Conservation (phyloP, 306 rosid genomes). For the Corylus avellana region DNA sequence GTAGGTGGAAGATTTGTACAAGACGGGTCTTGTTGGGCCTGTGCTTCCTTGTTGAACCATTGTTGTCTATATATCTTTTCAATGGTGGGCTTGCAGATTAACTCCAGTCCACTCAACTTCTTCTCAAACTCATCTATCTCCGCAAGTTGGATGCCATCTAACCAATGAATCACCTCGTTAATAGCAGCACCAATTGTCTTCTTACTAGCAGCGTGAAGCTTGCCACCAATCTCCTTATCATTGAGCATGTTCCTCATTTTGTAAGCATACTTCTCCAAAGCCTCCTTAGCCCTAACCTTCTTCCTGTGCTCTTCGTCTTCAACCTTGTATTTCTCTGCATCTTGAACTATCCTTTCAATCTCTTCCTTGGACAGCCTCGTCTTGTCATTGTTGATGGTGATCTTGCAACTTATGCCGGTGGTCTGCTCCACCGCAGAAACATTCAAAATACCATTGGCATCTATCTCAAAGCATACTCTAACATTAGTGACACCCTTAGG, state of each 20-base stretch:
- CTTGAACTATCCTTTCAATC: conserved; percentile 61
- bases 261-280: conserved; percentile 53
- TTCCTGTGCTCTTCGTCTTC: conserved; percentile 72
- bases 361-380: conserved; percentile 56
- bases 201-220: conserved; percentile 41
- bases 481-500: conserved; percentile 63
- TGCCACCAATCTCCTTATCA: conserved; percentile 45
- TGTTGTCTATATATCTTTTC: conserved; percentile 41
- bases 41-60: conserved; percentile 11
- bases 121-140: conserved; percentile 68
- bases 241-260: conserved; percentile 59
- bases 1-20: conserved; percentile 31
- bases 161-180: conserved; percentile 52
- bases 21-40: conserved; percentile 40
- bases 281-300: conserved; percentile 54
- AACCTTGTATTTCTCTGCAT: conserved; percentile 62
- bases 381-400: conserved; percentile 60
- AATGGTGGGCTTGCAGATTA: conserved; percentile 62
- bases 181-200: conserved; percentile 61
- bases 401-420: conserved; percentile 52
- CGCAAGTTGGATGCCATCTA: conserved; percentile 55
- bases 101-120: conserved; percentile 60
- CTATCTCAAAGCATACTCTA: conserved; percentile 60
- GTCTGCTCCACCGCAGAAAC: conserved; percentile 64
- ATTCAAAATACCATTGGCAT: conserved; percentile 66